Evolutionary conservation across 75 land plant genomes (phyloP).

Genomic region (Isoetes taiwanensis): DNA sequence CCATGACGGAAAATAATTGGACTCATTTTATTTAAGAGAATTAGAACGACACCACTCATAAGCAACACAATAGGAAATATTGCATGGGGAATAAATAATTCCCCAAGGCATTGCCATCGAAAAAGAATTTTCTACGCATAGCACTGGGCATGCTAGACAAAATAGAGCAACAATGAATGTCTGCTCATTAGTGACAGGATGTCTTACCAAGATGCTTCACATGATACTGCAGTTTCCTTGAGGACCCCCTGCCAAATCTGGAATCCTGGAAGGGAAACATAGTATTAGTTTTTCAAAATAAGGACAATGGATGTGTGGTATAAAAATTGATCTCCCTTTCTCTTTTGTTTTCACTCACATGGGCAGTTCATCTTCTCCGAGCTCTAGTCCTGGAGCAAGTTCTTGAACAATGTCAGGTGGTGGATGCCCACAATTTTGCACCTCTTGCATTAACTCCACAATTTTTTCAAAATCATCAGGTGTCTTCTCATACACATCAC

Average conservation of each 20-base stretch:
- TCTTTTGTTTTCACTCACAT: conserved; percentile 34
- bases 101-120: too few species aligned
- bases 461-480: conserved; percentile 65
- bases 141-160: too few species aligned
- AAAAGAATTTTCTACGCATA: too few species aligned
- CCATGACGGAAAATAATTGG: too few species aligned
- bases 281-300: not conserved
- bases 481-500: conserved; percentile 70
- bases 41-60: too few species aligned
- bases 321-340: not conserved
- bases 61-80: too few species aligned
- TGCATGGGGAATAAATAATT: too few species aligned
- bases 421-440: conserved; percentile 99
- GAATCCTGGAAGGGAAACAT: conserved; percentile 13
- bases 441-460: conserved; percentile 91
- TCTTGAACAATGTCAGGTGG: conserved; percentile 85
- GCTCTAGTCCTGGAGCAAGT: conserved; percentile 81
- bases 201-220: conserved; percentile 1
- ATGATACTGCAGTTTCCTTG: conserved; percentile 23
- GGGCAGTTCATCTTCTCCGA: conserved; percentile 44
- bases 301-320: not conserved
- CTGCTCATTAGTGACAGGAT: too few species aligned
- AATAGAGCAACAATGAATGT: too few species aligned
- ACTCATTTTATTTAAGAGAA: too few species aligned
- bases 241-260: conserved; percentile 14